Percentiles rank a stretch among this genome's conserved stretches.
These are phyloP conservation scores for Celoporthe dispersa DNA, from an alignment of 2,329 filamentous ascomycete species.

Conservation along the genomic window DNA sequence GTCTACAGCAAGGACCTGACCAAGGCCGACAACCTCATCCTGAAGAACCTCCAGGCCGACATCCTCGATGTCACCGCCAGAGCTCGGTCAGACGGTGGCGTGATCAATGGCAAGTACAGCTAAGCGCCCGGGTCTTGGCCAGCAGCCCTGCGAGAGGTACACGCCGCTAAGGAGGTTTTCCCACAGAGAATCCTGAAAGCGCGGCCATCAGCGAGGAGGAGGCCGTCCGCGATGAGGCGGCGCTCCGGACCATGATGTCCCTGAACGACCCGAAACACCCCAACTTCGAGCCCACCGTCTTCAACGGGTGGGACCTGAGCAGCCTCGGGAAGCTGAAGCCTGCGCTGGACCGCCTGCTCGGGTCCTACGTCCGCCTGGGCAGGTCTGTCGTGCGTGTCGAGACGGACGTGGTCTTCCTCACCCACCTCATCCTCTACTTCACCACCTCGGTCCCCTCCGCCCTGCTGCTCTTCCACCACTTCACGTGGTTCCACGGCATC, in stretches of 20 bases:
- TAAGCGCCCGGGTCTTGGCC: not conserved
- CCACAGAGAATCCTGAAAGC: constrained; percentile 22
- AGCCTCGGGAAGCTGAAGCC: constrained; percentile 41
- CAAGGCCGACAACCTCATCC: constrained; percentile 45
- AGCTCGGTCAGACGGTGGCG: constrained; percentile 21
- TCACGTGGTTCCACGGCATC: constrained; percentile 70
- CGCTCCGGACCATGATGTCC: constrained; percentile 44
- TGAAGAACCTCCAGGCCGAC: constrained; percentile 46
- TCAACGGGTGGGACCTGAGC: constrained; percentile 47
- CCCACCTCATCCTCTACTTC: constrained; percentile 75
- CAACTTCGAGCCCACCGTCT: constrained; percentile 52
- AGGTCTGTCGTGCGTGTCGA: constrained; percentile 62
- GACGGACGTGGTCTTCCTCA: constrained; percentile 79
- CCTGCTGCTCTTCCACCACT: constrained; percentile 65
- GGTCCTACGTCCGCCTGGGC: constrained; percentile 63
- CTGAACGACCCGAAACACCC: constrained; percentile 46
- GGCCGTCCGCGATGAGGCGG: constrained; percentile 35
- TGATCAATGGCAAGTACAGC: not conserved
- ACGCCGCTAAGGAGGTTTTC: not conserved
- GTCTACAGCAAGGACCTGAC: constrained; percentile 47
- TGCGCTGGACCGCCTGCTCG: constrained; percentile 54
- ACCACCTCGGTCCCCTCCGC: constrained; percentile 72
- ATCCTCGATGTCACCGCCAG: constrained; percentile 37
- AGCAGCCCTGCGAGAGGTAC: not conserved
- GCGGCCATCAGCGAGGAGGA: constrained; percentile 25